These are phyloP conservation scores for Candolleomyces eurysporus DNA, from an alignment of 768 basidiomycete species.

Conservation along the genomic window DNA sequence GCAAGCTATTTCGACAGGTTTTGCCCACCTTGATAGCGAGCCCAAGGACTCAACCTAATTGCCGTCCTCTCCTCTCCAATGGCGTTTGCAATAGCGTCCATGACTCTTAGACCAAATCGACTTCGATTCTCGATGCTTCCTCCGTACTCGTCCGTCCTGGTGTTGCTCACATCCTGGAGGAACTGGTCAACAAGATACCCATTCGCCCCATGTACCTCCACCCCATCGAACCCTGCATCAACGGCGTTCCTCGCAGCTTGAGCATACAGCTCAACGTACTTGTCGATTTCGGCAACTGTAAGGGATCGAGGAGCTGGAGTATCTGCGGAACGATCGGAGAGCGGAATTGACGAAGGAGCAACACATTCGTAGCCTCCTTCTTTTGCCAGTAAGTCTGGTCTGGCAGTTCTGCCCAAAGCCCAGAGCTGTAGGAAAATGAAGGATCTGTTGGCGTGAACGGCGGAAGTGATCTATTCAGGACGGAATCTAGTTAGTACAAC, in stretches of 20 bases:
- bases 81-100: slow-evolving; percentile 47
- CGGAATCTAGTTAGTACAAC: background rate
- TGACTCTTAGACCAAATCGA: slow-evolving; percentile 54
- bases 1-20: slow-evolving; percentile 11
- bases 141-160: slow-evolving; percentile 64
- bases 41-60: slow-evolving; percentile 60
- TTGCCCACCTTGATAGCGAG: slow-evolving; percentile 31
- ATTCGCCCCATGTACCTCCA: slow-evolving; percentile 43
- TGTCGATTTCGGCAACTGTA: slow-evolving; percentile 45
- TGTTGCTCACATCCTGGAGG: slow-evolving; percentile 53
- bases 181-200: slow-evolving; percentile 61
- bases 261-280: slow-evolving; percentile 49
- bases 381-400: slow-evolving; percentile 29
- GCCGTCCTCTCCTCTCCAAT: slow-evolving; percentile 53
- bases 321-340: slow-evolving; percentile 11
- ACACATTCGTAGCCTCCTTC: slow-evolving; percentile 31
- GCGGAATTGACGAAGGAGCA: slow-evolving; percentile 28
- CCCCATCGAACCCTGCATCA: slow-evolving; percentile 64
- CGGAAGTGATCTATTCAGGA: slow-evolving; percentile 45
- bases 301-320: slow-evolving; percentile 37
- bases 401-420: slow-evolving; percentile 48
- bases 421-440: slow-evolving; percentile 55
- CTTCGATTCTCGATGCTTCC: slow-evolving; percentile 61
- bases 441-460: slow-evolving; percentile 30
- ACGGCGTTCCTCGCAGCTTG: slow-evolving; percentile 57